Evolutionary conservation across 805 yeast species (phyloP).

Genomic region (Candida chilensis): DNA sequence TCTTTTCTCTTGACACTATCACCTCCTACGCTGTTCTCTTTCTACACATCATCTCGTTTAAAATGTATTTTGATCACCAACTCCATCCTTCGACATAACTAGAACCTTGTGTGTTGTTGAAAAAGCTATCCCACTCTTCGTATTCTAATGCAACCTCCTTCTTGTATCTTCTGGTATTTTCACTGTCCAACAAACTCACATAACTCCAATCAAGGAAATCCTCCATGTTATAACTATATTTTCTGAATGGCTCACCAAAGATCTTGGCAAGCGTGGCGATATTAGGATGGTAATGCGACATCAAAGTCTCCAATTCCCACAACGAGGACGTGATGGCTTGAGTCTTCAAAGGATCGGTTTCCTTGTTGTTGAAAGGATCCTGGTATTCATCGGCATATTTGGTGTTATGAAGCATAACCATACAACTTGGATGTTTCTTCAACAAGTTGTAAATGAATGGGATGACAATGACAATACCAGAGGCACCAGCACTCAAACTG

Average conservation of each 20-base stretch:
- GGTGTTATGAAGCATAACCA: constrained; percentile 70
- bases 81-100: constrained; percentile 19
- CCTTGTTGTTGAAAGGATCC: constrained; percentile 64
- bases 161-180: constrained; percentile 53
- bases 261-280: constrained; percentile 87
- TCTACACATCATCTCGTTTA: too few relatives aligned
- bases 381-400: constrained; percentile 14
- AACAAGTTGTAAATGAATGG: constrained; percentile 90
- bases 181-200: constrained; percentile 52
- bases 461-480: constrained; percentile 77
- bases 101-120: constrained; percentile 11
- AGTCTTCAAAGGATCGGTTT: constrained; percentile 68
- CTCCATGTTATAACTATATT: constrained; percentile 81
- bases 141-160: constrained; percentile 74
- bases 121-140: constrained; percentile 38
- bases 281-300: constrained; percentile 89
- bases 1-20: too few relatives aligned
- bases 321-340: constrained; percentile 77
- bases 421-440: constrained; percentile 90
- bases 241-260: constrained; percentile 82
- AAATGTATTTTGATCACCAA: constrained; percentile 1
- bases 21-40: too few relatives aligned
- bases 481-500: constrained; percentile 70
- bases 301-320: constrained; percentile 83
- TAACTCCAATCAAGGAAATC: constrained; percentile 93